A percentile compares a stretch with the other conserved stretches of the same genome.
These are phyloP conservation scores for Capronia americana DNA, from an alignment of 2,329 filamentous ascomycete genomes.

Conservation along the genomic window DNA sequence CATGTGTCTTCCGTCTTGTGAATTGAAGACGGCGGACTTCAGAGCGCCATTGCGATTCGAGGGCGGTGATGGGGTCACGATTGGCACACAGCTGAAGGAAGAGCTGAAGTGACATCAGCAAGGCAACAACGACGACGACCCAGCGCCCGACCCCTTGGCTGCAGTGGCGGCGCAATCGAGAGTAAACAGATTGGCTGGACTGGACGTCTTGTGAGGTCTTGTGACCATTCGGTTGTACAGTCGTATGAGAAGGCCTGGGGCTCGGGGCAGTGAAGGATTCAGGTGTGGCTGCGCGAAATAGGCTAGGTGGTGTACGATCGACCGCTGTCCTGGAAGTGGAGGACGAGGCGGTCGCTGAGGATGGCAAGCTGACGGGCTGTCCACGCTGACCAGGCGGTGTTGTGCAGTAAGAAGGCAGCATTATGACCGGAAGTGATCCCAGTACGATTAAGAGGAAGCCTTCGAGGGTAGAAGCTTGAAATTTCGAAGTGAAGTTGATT, in stretches of 20 bases:
- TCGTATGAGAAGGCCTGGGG: background rate
- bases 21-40: background rate
- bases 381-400: constrained; percentile 10
- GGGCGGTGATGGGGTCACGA: background rate
- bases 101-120: constrained; percentile 14
- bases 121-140: constrained; percentile 17
- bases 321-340: background rate
- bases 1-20: constrained; percentile 10
- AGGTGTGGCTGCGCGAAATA: background rate
- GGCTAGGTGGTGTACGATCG: background rate
- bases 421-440: constrained; percentile 1
- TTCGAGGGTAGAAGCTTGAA: background rate
- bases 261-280: background rate
- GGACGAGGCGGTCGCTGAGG: background rate
- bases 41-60: constrained; percentile 4
- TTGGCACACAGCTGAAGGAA: background rate
- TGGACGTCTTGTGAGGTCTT: background rate
- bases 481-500: constrained; percentile 8
- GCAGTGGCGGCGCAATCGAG: background rate
- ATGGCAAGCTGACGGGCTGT: constrained; percentile 9
- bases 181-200: background rate
- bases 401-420: constrained; percentile 5
- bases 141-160: constrained; percentile 21
- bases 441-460: background rate
- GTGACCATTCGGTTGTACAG: background rate